Evolutionary conservation across 2,329 filamentous ascomycete species (phyloP).

Genomic region (Sarocladium kiliense): DNA sequence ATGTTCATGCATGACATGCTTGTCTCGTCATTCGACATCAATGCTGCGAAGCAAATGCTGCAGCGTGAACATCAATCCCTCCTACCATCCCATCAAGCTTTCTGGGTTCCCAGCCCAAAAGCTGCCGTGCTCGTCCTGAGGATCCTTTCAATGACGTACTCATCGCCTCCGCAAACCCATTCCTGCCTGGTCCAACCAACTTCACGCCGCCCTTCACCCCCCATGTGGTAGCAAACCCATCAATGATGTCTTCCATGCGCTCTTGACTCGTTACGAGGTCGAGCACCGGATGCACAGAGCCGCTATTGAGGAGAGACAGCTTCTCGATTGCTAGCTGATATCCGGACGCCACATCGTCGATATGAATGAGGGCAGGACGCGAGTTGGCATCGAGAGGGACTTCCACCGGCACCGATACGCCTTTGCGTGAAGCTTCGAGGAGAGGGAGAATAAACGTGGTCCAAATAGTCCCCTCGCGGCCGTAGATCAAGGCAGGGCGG

Average conservation of each 20-base stretch:
- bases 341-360: conserved; percentile 10
- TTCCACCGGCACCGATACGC: too few species aligned
- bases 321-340: conserved; percentile 13
- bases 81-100: conserved; percentile 10
- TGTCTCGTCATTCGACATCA: neutral
- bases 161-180: conserved; percentile 13
- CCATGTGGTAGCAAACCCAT: conserved; percentile 9
- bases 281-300: conserved; percentile 13
- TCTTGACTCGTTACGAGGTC: conserved; percentile 13
- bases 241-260: conserved; percentile 13
- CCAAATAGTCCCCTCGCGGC: conserved; percentile 13
- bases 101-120: conserved; percentile 13
- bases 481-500: conserved; percentile 12
- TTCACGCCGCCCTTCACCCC: conserved; percentile 8
- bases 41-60: conserved; percentile 13
- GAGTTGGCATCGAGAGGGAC: too few species aligned
- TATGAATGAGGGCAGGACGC: conserved; percentile 2
- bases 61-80: conserved; percentile 12
- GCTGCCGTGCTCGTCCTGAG: conserved; percentile 11
- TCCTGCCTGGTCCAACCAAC: conserved; percentile 10
- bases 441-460: conserved; percentile 12
- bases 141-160: conserved; percentile 13
- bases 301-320: conserved; percentile 9
- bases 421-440: conserved; percentile 10
- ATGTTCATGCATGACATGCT: too few species aligned